A percentile compares a stretch with the other conserved stretches of the same genome.
Evolutionary conservation across 495 filamentous ascomycete species (phyloP).

Genomic region (Aspergillus leporis): DNA sequence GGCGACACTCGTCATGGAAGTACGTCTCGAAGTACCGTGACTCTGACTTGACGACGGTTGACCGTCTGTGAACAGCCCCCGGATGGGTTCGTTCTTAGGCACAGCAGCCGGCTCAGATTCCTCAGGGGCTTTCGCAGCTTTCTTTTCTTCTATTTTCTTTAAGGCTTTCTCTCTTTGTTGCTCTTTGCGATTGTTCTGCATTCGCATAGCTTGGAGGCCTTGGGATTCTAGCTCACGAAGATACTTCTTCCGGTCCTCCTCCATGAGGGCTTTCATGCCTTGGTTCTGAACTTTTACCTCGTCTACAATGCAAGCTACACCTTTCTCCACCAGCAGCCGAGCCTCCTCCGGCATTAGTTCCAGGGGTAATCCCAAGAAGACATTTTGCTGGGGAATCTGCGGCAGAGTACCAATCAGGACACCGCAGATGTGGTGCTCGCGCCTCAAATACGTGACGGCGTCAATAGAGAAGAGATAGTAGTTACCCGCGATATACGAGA

Average conservation of each 20-base stretch:
- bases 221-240: slow-evolving; percentile 47
- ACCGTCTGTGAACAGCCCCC: slow-evolving; percentile 46
- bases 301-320: slow-evolving; percentile 76
- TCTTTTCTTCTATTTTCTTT: slow-evolving; percentile 45
- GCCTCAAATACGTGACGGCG: slow-evolving; percentile 76
- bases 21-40: slow-evolving; percentile 24
- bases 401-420: slow-evolving; percentile 85
- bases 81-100: slow-evolving; percentile 24
- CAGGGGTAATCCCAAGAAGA: slow-evolving; percentile 85
- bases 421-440: slow-evolving; percentile 81
- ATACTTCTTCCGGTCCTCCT: slow-evolving; percentile 51
- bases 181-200: slow-evolving; percentile 40
- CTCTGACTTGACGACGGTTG: slow-evolving; percentile 19
- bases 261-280: slow-evolving; percentile 58
- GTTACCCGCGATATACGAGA: slow-evolving; percentile 76
- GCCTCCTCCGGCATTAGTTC: slow-evolving; percentile 92
- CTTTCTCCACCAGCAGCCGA: slow-evolving; percentile 76
- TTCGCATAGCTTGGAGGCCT: slow-evolving; percentile 44
- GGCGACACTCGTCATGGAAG: slow-evolving; percentile 15
- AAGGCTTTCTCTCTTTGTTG: slow-evolving; percentile 39
- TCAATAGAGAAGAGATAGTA: slow-evolving; percentile 90
- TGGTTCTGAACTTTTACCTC: slow-evolving; percentile 66
- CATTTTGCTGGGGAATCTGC: slow-evolving; percentile 90
- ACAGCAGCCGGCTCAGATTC: slow-evolving; percentile 25
- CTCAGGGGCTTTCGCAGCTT: slow-evolving; percentile 36